phyloP scores from a whole-genome alignment of 1,139 yeast genomes.

The Yamadazyma siamensis region DNA sequence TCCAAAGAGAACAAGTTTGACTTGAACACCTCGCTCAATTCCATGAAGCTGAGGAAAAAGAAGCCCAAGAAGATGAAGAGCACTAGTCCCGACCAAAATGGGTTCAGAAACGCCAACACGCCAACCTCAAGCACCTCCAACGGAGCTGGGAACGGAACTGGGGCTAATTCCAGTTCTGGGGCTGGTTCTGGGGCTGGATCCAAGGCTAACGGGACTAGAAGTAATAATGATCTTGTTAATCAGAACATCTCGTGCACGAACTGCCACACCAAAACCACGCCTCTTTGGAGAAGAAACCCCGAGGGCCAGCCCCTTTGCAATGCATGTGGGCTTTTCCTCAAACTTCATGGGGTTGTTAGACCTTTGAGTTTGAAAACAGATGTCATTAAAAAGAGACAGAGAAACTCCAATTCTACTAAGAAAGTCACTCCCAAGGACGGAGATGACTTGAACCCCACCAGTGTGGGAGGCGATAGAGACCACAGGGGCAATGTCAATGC shows the following conservation, averaged over 20 bases:
- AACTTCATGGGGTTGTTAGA: constrained; percentile 56
- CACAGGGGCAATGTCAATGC: constrained; percentile 3
- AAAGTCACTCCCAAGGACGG: constrained; percentile 24
- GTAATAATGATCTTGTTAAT: constrained; percentile 7
- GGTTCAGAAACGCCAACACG: neutral
- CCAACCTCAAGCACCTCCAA: no score
- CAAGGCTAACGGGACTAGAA: neutral
- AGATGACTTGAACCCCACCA: constrained; percentile 36
- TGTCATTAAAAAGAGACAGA: constrained; percentile 50
- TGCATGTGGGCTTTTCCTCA: constrained; percentile 58
- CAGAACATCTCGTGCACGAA: constrained; percentile 34
- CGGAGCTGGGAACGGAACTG: no score
- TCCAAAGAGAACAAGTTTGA: constrained; percentile 10
- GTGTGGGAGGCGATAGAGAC: no score
- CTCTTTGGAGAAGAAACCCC: constrained; percentile 58
- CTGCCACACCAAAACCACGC: constrained; percentile 55
- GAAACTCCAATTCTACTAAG: constrained; percentile 11
- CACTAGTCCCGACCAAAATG: constrained; percentile 10
- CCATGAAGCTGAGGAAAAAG: constrained; percentile 11
- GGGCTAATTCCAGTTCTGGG: no score
- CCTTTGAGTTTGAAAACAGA: constrained; percentile 57
- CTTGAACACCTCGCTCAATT: constrained; percentile 5
- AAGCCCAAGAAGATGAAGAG: constrained; percentile 11
- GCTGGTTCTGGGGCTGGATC: neutral
- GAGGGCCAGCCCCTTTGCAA: constrained; percentile 56